Evolutionary conservation across 768 basidiomycete species (phyloP).

Genomic region (Rhodotorula toruloides): DNA sequence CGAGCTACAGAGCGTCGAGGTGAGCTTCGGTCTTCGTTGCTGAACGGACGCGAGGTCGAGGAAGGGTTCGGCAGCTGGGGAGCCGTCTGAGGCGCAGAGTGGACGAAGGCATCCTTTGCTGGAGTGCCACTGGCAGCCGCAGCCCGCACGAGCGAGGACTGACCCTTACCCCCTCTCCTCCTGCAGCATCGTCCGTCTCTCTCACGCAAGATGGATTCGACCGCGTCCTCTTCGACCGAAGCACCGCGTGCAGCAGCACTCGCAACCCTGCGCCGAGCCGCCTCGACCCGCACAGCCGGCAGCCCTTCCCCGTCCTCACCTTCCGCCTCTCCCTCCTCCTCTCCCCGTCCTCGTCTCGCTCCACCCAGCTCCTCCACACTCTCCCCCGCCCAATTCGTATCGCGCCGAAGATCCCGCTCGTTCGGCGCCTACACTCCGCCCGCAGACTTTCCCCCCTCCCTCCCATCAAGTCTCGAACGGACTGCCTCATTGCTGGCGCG

Average conservation of each 20-base stretch:
- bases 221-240: neutral
- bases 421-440: neutral
- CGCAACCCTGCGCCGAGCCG: slow-evolving; percentile 21
- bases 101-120: no score
- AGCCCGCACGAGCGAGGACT: no score
- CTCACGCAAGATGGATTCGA: neutral
- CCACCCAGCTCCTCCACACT: neutral
- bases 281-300: slow-evolving; percentile 13
- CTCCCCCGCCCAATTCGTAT: neutral
- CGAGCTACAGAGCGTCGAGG: no score
- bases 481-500: slow-evolving; percentile 38
- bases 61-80: no score
- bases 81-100: no score
- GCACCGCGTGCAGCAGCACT: slow-evolving; percentile 13
- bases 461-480: slow-evolving; percentile 22
- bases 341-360: neutral
- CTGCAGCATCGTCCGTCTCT: no score
- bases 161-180: no score
- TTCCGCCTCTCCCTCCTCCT: neutral
- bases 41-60: no score
- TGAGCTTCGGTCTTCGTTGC: no score
- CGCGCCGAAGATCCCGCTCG: slow-evolving; percentile 3
- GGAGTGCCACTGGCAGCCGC: no score
- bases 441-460: slow-evolving; percentile 13
- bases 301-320: neutral